Evolutionary conservation across 495 filamentous ascomycete genomes (phyloP).

Genomic region (Tuber melanosporum): DNA sequence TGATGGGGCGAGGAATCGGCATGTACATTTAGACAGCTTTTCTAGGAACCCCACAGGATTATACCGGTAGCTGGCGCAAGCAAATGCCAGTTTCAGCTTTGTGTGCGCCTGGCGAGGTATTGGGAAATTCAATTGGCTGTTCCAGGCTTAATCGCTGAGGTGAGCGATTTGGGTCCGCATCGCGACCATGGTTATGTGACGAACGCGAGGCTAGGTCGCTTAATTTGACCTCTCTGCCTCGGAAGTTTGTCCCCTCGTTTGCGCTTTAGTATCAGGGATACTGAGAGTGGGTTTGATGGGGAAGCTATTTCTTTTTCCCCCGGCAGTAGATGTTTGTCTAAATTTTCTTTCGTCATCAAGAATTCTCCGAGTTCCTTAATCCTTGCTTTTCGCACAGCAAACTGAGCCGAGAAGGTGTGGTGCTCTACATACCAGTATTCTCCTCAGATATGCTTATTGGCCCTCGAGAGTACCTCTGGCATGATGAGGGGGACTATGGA

Average conservation of each 20-base stretch:
- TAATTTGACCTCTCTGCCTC: neutral
- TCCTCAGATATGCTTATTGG: neutral
- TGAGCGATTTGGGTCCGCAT: neutral
- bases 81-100: neutral
- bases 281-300: neutral
- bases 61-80: neutral
- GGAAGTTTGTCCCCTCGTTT: neutral
- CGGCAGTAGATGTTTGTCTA: neutral
- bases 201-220: neutral
- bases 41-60: neutral
- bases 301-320: neutral
- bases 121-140: neutral
- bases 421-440: neutral
- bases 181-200: too few species aligned
- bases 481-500: neutral
- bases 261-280: neutral
- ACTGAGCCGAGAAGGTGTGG: neutral
- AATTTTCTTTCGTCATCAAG: neutral
- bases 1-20: neutral
- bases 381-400: neutral
- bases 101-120: neutral
- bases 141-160: neutral
- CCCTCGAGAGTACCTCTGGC: too few species aligned
- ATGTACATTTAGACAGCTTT: neutral
- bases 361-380: neutral